Conservation (phyloP, 441 rosid genomes). For the Pelargonium myrrhifolium region DNA sequence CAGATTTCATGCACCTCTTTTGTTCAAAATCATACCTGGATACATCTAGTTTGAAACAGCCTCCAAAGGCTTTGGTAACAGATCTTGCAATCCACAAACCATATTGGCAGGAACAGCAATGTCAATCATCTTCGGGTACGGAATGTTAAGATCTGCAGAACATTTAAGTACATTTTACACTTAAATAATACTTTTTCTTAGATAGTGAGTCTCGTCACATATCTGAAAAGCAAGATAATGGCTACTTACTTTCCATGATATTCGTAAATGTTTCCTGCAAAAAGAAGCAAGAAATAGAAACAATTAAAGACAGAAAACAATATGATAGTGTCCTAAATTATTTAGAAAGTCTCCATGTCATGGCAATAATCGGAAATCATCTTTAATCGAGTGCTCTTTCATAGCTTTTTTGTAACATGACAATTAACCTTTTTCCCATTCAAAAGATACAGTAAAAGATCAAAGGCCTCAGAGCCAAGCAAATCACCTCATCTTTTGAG, state of each 20-base stretch:
- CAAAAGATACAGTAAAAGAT: slow-evolving; percentile 2
- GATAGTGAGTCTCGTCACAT: not conserved
- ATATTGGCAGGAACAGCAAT: slow-evolving; percentile 74
- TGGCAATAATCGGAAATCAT: not conserved
- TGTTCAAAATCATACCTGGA: not conserved
- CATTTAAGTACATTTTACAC: not conserved
- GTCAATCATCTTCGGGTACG: slow-evolving; percentile 91
- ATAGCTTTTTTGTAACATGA: not conserved
- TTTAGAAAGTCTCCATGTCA: not conserved
- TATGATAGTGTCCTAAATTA: not conserved
- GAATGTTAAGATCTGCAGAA: slow-evolving; percentile 55
- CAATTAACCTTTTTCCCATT: not conserved
- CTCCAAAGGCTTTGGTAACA: slow-evolving; percentile 27
- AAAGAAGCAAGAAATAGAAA: slow-evolving; percentile 1
- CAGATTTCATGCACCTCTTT: too few relatives aligned
- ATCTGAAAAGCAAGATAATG: not conserved
- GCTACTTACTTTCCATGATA: slow-evolving; percentile 72
- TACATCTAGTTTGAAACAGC: slow-evolving; percentile 1
- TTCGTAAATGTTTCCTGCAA: slow-evolving; percentile 65
- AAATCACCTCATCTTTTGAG: slow-evolving; percentile 64
- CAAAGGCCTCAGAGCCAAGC: not conserved
- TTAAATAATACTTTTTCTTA: not conserved
- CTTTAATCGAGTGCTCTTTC: not conserved
- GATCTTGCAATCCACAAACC: slow-evolving; percentile 86
- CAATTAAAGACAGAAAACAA: not conserved